Conservation (phyloP, 768 basidiomycete species). For the Amanita pseudoporphyria region DNA sequence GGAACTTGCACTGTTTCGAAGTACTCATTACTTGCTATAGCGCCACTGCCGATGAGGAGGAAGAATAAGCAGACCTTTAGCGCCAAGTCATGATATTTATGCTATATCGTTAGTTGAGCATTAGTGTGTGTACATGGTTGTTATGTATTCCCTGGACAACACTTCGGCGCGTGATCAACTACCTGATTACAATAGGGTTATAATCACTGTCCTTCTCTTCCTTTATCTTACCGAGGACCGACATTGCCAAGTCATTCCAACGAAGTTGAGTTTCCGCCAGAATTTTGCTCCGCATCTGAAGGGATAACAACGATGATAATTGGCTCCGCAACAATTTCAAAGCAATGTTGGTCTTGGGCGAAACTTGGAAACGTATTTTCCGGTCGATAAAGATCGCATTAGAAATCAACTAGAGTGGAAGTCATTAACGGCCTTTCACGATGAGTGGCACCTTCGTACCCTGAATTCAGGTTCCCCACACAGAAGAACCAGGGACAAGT, state of each 20-base stretch:
- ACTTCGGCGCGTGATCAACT: no score
- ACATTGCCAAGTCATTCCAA: conserved; percentile 70
- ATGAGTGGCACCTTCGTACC: conserved; percentile 22
- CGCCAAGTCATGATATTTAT: not conserved
- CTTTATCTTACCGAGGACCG: conserved; percentile 47
- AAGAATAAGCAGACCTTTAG: conserved; percentile 14
- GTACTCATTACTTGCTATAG: conserved; percentile 4
- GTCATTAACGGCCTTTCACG: not conserved
- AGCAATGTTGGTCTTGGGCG: conserved; percentile 67
- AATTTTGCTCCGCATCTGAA: conserved; percentile 54
- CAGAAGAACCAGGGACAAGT: conserved; percentile 68
- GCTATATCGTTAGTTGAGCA: not conserved
- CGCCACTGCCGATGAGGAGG: conserved; percentile 20
- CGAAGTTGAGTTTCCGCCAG: conserved; percentile 46
- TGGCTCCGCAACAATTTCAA: conserved; percentile 71
- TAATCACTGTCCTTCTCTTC: conserved; percentile 20
- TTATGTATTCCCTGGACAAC: no score
- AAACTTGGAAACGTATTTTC: conserved; percentile 65
- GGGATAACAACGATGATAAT: conserved; percentile 47
- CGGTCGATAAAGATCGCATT: conserved; percentile 72
- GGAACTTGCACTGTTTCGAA: not conserved
- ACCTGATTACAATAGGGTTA: not conserved
- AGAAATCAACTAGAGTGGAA: conserved; percentile 48
- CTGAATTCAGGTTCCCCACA: conserved; percentile 91
- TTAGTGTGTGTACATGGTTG: no score